phyloP scores from a whole-genome alignment of 164 flowering plant genomes.

The Dillenia suffruticosa region DNA sequence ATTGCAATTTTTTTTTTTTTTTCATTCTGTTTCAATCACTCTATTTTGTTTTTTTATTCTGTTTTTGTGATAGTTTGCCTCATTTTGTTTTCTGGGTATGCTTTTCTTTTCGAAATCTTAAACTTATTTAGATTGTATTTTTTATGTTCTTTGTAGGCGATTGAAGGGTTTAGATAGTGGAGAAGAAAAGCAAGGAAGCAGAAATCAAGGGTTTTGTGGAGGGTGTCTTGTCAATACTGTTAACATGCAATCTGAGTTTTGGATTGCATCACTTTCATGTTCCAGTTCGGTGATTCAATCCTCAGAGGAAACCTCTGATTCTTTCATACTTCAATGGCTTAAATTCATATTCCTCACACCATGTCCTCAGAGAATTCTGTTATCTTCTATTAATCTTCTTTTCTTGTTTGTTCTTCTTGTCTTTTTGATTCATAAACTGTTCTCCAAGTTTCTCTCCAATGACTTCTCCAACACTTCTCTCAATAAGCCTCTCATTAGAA shows the following conservation, averaged over 20 bases:
- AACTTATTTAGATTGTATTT: too few species aligned
- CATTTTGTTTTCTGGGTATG: too few species aligned
- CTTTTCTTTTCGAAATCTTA: too few species aligned
- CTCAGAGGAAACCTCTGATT: constrained; percentile 10
- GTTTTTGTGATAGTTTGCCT: too few species aligned
- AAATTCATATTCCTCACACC: constrained; percentile 77
- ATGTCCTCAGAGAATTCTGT: constrained; percentile 71
- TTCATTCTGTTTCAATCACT: too few species aligned
- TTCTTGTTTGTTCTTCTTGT: constrained; percentile 45
- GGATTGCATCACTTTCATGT: constrained; percentile 48
- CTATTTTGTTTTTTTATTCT: too few species aligned
- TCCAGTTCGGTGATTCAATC: constrained; percentile 22
- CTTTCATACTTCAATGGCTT: constrained; percentile 47
- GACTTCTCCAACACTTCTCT: constrained; percentile 18
- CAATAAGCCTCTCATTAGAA: constrained; percentile 31
- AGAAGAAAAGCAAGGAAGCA: constrained; percentile 2
- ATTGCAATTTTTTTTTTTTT: too few species aligned
- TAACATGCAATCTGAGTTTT: constrained; percentile 32
- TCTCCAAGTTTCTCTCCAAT: constrained; percentile 26
- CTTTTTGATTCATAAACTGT: constrained; percentile 41
- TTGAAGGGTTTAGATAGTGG: too few species aligned
- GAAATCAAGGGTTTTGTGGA: background rate
- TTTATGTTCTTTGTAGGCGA: too few species aligned
- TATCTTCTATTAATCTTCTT: constrained; percentile 44
- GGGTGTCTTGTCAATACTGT: background rate